Evolutionary conservation across 164 flowering plant species (phyloP).

Genomic region (Cinnamomum micranthum): DNA sequence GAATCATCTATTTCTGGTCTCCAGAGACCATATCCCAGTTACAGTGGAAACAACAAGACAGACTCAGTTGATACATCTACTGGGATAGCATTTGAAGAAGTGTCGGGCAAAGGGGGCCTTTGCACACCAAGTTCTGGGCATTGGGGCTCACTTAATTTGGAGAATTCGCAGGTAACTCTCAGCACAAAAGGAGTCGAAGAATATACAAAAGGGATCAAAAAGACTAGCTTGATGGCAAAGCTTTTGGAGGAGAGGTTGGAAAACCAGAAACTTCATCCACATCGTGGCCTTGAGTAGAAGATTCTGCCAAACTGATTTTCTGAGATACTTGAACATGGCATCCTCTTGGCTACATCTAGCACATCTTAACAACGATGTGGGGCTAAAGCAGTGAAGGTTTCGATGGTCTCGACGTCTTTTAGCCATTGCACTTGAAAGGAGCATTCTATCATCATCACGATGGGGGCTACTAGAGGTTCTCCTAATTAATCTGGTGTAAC

Average conservation of each 20-base stretch:
- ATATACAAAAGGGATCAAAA: slow-evolving; percentile 66
- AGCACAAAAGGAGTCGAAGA: slow-evolving; percentile 89
- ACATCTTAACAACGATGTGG: too few species aligned
- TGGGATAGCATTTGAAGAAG: slow-evolving; percentile 46
- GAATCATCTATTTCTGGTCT: slow-evolving; percentile 63
- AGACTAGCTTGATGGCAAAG: slow-evolving; percentile 71
- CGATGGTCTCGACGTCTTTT: too few species aligned
- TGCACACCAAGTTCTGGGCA: slow-evolving; percentile 50
- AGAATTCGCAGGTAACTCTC: slow-evolving; percentile 45
- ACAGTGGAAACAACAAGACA: slow-evolving; percentile 56
- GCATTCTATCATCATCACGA: too few species aligned
- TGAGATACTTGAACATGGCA: too few species aligned
- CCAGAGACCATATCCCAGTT: slow-evolving; percentile 58
- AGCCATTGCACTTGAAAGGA: too few species aligned
- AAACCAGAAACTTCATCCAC: slow-evolving; percentile 78
- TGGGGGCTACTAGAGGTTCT: too few species aligned
- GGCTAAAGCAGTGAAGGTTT: too few species aligned
- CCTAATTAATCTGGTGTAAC: too few species aligned
- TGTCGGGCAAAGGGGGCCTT: slow-evolving; percentile 45
- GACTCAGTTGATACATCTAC: slow-evolving; percentile 57
- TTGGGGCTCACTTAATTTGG: slow-evolving; percentile 81
- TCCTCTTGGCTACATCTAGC: too few species aligned
- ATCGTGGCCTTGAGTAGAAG: slow-evolving; percentile 88
- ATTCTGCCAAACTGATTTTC: too few species aligned
- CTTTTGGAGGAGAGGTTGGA: slow-evolving; percentile 83